Base-by-base conservation (phyloP, 2,329 filamentous ascomycete genomes). In the Talaromyces albobiverticillius region DNA sequence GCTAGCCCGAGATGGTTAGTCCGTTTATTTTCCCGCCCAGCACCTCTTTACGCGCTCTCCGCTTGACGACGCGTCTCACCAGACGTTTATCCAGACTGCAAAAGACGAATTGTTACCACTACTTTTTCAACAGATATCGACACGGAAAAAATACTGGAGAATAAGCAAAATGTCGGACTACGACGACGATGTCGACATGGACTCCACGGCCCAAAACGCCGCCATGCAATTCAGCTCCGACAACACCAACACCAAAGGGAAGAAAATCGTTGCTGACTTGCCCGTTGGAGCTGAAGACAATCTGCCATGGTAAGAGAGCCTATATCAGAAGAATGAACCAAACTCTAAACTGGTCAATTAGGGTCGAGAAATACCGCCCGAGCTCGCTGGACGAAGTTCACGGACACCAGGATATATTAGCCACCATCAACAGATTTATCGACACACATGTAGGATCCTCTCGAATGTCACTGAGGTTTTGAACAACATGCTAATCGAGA, bases 301-400 rank as follows among this genome's bases (percentile, higher is more conserved):
- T 60, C 74, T 99, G 16, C 94, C 94, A 75, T 99, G 94, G 93
- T 95, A 50, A 43, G 50, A 18, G 3, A 5, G 14, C 7, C 4
- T 25, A 10, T 26, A 18, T 23, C 18, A 8, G 9, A 26, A 23
- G 22, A 18, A 18, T 2, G 18, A 7, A 18, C 4, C 14, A 6
- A 11, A 13, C 16, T 8, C 10, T 55, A 63, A 46, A 57, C 49
- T 62, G 48, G 63, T 60, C 52, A 13, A 56, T 45, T 57, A 91
- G 89, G 92, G 91, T 99, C 8, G 94, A 99, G 70, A 99, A 99
- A 68, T 99, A 97, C 74, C 85, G 94, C 51, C 94, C 94, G 16
- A 86, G 86, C 58, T 90, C 89, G 1, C 83, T 99, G 43, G 84
- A 87, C 62, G 94, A 99, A 72, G 94, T 99, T 55, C 95, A 91